Conservation (phyloP, 1,284 basidiomycete species). For the Ceratobasidium sp. region DNA sequence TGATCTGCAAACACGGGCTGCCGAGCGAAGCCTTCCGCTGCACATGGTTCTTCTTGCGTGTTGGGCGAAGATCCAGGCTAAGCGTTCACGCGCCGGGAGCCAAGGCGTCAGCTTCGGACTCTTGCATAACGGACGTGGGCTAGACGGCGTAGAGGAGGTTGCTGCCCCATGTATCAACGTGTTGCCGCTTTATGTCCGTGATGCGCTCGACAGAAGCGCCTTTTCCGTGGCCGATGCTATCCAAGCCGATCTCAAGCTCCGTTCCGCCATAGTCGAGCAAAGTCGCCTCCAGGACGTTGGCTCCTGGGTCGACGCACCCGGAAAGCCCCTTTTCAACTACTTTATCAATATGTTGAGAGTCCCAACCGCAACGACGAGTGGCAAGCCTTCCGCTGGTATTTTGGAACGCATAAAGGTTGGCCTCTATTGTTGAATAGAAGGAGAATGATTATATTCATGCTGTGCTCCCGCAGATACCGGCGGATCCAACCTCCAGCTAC, state of each 20-base stretch:
- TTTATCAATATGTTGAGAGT: conserved; percentile 60
- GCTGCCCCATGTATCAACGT: conserved; percentile 65
- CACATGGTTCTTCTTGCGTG: conserved; percentile 63
- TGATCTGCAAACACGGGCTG: conserved; percentile 5
- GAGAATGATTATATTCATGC: too few species aligned
- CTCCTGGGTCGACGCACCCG: conserved; percentile 57
- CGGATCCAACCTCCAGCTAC: conserved; percentile 9
- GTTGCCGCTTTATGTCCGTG: conserved; percentile 60
- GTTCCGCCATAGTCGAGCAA: conserved; percentile 62
- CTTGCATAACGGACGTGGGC: conserved; percentile 63
- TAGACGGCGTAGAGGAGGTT: conserved; percentile 58
- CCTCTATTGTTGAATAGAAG: too few species aligned
- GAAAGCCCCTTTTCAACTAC: conserved; percentile 62
- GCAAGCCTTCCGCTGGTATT: conserved; percentile 11
- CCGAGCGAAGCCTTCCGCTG: conserved; percentile 49
- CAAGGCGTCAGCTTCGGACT: conserved; percentile 61
- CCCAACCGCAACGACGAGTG: conserved; percentile 5
- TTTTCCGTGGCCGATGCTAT: conserved; percentile 57
- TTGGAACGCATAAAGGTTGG: conserved; percentile 44
- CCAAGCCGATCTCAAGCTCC: conserved; percentile 58
- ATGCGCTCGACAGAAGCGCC: conserved; percentile 49
- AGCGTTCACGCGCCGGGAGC: conserved; percentile 52
- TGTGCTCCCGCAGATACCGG: conserved; percentile 13
- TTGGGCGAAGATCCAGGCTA: conserved; percentile 63
- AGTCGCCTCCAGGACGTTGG: conserved; percentile 60